phyloP scores from a whole-genome alignment of 225 moss, liverwort and hornwort species.

The Straminergon stramineum region DNA sequence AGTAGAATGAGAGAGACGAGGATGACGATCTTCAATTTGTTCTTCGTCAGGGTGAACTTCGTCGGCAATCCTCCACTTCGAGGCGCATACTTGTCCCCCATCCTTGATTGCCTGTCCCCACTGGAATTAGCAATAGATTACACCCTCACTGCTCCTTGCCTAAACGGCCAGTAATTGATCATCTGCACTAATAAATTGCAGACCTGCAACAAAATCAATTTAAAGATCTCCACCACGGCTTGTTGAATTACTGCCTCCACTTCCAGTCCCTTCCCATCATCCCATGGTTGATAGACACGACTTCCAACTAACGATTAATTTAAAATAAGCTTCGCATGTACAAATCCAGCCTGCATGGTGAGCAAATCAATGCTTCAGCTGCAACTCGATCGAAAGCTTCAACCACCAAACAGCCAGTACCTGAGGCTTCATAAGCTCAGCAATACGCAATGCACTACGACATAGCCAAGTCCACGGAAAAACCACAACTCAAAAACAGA shows the following conservation, averaged over 20 bases:
- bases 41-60: neutral
- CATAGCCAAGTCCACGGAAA: neutral
- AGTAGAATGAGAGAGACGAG: slow-evolving; percentile 1
- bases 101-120: neutral
- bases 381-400: neutral
- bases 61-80: neutral
- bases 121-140: neutral
- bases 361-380: neutral
- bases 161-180: neutral
- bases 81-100: slow-evolving; percentile 13
- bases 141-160: neutral
- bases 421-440: neutral
- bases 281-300: neutral
- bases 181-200: neutral
- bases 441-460: neutral
- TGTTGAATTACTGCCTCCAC: neutral
- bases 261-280: neutral
- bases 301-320: neutral
- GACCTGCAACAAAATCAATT: neutral
- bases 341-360: neutral
- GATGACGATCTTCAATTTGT: neutral
- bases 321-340: neutral
- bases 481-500: too few relatives aligned
- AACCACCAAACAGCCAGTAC: neutral
- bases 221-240: neutral